phyloP scores from a whole-genome alignment of 768 basidiomycete species.

The Austroboletus festivus region DNA sequence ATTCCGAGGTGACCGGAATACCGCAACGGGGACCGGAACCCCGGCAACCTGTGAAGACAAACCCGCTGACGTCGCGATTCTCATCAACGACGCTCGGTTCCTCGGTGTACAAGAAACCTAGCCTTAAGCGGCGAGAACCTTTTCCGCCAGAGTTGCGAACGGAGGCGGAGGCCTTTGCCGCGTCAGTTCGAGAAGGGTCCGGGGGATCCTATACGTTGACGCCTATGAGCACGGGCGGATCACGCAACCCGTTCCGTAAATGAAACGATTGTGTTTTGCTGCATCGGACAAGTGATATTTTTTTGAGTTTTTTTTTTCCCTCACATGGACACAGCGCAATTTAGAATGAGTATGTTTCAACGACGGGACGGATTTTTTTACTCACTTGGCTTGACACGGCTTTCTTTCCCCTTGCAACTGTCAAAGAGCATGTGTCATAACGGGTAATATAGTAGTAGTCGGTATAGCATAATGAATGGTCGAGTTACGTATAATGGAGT shows the following conservation, averaged over 20 bases:
- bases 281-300: slow-evolving; percentile 7
- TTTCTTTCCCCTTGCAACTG: slow-evolving; percentile 13
- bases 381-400: not conserved
- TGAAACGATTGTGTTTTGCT: slow-evolving; percentile 26
- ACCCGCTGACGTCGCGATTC: slow-evolving; percentile 44
- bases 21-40: slow-evolving; percentile 63
- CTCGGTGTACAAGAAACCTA: slow-evolving; percentile 32
- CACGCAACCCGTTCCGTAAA: slow-evolving; percentile 53
- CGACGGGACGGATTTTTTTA: not conserved
- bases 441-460: slow-evolving; percentile 8
- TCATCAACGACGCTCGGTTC: slow-evolving; percentile 46
- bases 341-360: slow-evolving; percentile 10
- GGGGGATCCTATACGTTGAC: slow-evolving; percentile 43
- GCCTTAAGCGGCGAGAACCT: slow-evolving; percentile 25
- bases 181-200: slow-evolving; percentile 40
- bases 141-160: slow-evolving; percentile 36
- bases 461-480: slow-evolving; percentile 3
- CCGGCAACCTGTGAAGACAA: slow-evolving; percentile 63
- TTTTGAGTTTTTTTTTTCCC: slow-evolving; percentile 12
- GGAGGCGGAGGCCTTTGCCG: slow-evolving; percentile 61
- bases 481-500: no score
- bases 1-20: slow-evolving; percentile 65
- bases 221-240: slow-evolving; percentile 43
- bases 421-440: not conserved
- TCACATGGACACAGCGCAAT: slow-evolving; percentile 25